Evolutionary conservation across 2,329 filamentous ascomycete genomes (phyloP), one percentile per base, ranked within the genome.

Genomic region (Aspergillus unguis): DNA sequence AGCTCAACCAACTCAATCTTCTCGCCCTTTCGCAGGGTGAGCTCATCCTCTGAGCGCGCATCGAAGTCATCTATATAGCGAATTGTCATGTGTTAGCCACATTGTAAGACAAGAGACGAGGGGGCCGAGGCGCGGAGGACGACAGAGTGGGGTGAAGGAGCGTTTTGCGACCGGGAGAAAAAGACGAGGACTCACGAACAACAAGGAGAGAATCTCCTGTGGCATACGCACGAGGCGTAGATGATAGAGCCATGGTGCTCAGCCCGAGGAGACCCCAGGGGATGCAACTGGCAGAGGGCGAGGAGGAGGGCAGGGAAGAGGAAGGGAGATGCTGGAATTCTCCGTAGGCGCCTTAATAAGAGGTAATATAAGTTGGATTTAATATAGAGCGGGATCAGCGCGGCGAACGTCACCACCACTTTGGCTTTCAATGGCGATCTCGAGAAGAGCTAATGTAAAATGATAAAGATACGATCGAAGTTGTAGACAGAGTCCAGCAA

Each of bases 1-100:
- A 83, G 73, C 69, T 86, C 83, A 31, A 85, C 78, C 49, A 86
- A 72, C 68, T 85, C 78, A 59, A 86, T 80, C 61, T 80, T 79
- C 63, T 85, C 82, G 43, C 82, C 92, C 67, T 95, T 95, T 50
- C 84, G 79, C 60, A 99, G 80, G 62, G 85, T 95, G 66, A 99
- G 80, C 78, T 99, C 94, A 74, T 99, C 94, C 53, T 89, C 87
- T 71, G 91, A 95, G 61, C 94, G 85, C 53, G 92, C 92, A 62
- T 85, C 79, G 71, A 99, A 97, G 74, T 96, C 91, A 75, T 99
- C 90, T 95, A 60, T 23, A 48, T 69, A 40, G 27, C 28, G 38
- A 46, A 46, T 41, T 46, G 7, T 41, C 41, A 41, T 75, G 52
- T 53, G 36, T 53, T 48, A 33, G 38, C 17, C 29, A 51, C 8